Base-by-base conservation (phyloP, 106 monocot genomes). In the Gastrodia elata region DNA sequence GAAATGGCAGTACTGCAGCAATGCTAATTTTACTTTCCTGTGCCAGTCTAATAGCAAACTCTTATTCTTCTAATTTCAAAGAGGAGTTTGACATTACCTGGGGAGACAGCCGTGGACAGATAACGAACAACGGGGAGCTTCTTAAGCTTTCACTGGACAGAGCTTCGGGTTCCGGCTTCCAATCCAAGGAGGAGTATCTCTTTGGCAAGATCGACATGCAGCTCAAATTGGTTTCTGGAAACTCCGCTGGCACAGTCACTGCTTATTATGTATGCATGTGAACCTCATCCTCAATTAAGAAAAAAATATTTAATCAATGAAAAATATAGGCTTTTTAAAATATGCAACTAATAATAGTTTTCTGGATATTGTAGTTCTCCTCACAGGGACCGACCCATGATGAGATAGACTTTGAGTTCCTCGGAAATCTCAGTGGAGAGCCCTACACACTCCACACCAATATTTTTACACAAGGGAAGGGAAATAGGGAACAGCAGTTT, bases 401-500 rank as follows among this genome's bases (percentile, higher is more conserved):
- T 18, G 78, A 78, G 64, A 78, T 78, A 25, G 78, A 78, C 64
- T 78, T 78, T 25, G 78, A 78, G 46, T 78, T 78, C 41, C 78
- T 78, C 0, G 78, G 78, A 15, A 78, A 78, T 37, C 44, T 72
- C 8, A 78, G 72, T 20, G 78, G 78, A 58, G 72, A 78, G 20
- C 78, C 78, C 14, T 78, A 78, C 42, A 72, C 41, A 6, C 42
- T 78, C 35, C 78, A 78, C 41, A 78, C 78, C 10, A 78, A 78
- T 65, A 59, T 78, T 64, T 78, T 43, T 39, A 65, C 72, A 13
- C 58, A 78, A 14, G 78, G 78, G n/a, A 78, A 61, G 35, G 78
- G 78, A 10, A 72, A 72, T 34, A 72, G 36, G 35, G 78, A 78
- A 65, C 28, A 43, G 61, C 78, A 78, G 64, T 78, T 78, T 43